Evolutionary conservation across 108 stramenopile species (phyloP), one percentile per base, ranked within the genome.

Genomic region (Schizochytrium sp.): DNA sequence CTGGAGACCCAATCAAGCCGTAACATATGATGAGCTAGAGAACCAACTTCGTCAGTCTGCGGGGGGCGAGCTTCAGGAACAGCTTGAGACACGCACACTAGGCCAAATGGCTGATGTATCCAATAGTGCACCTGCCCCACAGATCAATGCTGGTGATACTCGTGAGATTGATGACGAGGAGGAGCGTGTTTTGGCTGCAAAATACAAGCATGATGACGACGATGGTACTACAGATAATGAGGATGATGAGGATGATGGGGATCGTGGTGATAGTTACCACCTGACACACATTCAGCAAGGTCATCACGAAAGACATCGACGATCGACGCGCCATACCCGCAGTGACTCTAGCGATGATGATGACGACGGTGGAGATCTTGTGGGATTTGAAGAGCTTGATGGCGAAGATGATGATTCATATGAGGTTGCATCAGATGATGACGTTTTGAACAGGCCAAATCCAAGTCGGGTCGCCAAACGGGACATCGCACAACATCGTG

Each of bases 391-490:
- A 17, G 59, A 60, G 28, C 2, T 2, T 1, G 59, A 60, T 60
- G 59, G 28, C 1, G 59, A 60, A 60, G 59, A 60, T 60, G 19
- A n/a, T n/a, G 59, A 60, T 60, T 17, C 59, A n/a, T n/a, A n/a
- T 44, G 64, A 28, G 64, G 44, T 69, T 44, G 3, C 40, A 2
- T 44, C 64, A 38, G 64, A 69, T 15, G 64, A 3, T 15, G 64
- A 69, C 19, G 64, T 69, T 7, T 44, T 69, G 12, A 69, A 69
- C 28, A 38, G 64, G 64, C 64, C 64, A 44, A 69, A 69, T 15
- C 64, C 64, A 15, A 69, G 64, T 15, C 64, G 64, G 8, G 64
- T 69, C 42, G 64, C 64, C 64, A 69, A 69, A 44, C 64, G 64
- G 12, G 64, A 69, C 64, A 69, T 69, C 28, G 64, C 64, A 7